Evolutionary conservation across 306 rosid species (phyloP).

Genomic region (Fragaria nilgerrensis): DNA sequence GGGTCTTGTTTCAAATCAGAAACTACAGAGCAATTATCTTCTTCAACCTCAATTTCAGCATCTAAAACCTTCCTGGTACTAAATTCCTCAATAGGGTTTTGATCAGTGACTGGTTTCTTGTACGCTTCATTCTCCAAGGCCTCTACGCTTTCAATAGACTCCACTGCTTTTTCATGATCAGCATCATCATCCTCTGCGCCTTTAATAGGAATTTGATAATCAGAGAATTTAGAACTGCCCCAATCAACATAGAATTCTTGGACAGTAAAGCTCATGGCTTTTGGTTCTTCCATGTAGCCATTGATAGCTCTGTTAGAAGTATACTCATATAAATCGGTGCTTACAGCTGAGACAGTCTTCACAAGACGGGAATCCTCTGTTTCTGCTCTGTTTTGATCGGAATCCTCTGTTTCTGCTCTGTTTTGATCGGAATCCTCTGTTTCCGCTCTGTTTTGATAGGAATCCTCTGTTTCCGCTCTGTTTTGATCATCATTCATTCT

Average conservation of each 20-base stretch:
- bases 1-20: conserved; percentile 46
- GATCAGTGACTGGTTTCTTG: neutral
- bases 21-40: conserved; percentile 29
- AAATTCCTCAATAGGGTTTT: neutral
- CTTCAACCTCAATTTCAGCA: conserved; percentile 16
- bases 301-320: conserved; percentile 29
- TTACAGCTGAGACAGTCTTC: conserved; percentile 18
- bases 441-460: conserved; percentile 17
- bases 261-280: conserved; percentile 37
- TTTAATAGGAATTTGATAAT: conserved; percentile 1
- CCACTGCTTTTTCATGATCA: neutral
- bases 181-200: neutral
- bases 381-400: neutral
- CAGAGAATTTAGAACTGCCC: conserved; percentile 19
- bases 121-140: conserved; percentile 3
- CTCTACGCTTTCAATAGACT: conserved; percentile 17
- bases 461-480: neutral
- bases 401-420: conserved; percentile 4
- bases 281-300: conserved; percentile 53
- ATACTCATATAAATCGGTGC: conserved; percentile 39
- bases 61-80: neutral
- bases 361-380: conserved; percentile 6
- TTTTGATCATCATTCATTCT: neutral
- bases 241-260: conserved; percentile 47
- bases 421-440: neutral